Conservation (phyloP, 345 rosid genomes). For the Gossypium longicalyx region DNA sequence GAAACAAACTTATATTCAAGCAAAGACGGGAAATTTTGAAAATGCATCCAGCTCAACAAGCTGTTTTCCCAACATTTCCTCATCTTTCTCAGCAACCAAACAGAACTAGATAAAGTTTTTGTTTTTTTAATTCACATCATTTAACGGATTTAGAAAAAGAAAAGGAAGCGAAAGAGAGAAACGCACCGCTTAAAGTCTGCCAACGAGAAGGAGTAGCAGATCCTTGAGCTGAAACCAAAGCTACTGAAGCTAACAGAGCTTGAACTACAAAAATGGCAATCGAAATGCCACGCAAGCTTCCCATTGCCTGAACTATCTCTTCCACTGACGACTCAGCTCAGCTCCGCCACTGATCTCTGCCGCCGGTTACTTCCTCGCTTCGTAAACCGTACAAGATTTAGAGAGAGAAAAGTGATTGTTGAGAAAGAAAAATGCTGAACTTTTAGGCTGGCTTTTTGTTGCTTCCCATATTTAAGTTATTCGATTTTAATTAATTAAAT, state of each 20-base stretch:
- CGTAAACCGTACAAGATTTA: slow-evolving; percentile 21
- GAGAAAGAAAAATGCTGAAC: slow-evolving; percentile 9
- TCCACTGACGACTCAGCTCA: slow-evolving; percentile 25
- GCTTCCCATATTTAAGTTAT: slow-evolving; percentile 16
- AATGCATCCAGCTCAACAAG: neutral
- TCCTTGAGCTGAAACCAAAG: slow-evolving; percentile 57
- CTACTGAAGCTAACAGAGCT: slow-evolving; percentile 25
- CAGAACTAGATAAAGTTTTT: neutral
- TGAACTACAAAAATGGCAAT: slow-evolving; percentile 21
- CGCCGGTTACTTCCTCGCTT: slow-evolving; percentile 1
- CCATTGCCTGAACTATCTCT: slow-evolving; percentile 36
- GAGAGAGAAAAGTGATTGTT: neutral
- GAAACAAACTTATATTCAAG: neutral
- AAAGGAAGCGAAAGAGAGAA: neutral
- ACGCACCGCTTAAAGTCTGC: slow-evolving; percentile 53
- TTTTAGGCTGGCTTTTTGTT: slow-evolving; percentile 22
- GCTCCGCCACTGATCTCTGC: slow-evolving; percentile 1
- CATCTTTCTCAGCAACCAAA: neutral
- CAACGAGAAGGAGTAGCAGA: slow-evolving; percentile 39
- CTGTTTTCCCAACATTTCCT: slow-evolving; percentile 5
- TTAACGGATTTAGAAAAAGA: neutral
- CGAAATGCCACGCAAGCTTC: slow-evolving; percentile 24
- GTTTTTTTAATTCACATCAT: neutral
- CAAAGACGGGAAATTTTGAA: neutral
- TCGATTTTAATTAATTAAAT: neutral